These are phyloP conservation scores for Caloboletus firmus DNA, from an alignment of 1,284 basidiomycete species.

Conservation along the genomic window DNA sequence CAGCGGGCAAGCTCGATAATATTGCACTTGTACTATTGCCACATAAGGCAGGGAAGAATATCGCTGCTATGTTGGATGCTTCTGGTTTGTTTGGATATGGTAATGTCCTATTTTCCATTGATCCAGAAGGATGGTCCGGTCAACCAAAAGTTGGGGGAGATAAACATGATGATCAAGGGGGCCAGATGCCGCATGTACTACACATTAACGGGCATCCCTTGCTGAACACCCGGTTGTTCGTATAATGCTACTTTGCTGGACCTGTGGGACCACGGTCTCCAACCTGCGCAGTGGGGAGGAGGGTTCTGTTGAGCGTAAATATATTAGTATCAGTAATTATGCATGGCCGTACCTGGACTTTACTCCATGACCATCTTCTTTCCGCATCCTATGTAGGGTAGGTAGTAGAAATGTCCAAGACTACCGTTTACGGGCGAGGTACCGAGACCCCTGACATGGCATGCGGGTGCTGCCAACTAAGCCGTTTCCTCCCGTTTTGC, in stretches of 20 bases:
- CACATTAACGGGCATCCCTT: constrained; percentile 78
- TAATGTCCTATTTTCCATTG: constrained; percentile 53
- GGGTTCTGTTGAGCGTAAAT: neutral
- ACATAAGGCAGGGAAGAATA: constrained; percentile 47
- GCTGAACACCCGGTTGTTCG: constrained; percentile 69
- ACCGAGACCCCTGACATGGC: neutral
- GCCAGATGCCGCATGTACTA: constrained; percentile 47
- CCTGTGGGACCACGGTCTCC: neutral
- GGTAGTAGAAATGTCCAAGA: too few relatives aligned
- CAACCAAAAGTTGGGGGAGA: constrained; percentile 23
- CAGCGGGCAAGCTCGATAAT: constrained; percentile 56
- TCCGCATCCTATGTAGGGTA: too few relatives aligned
- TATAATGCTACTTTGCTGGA: constrained; percentile 37
- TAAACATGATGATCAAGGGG: constrained; percentile 6
- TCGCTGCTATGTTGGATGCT: constrained; percentile 55
- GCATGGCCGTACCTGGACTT: too few relatives aligned
- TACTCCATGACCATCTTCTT: too few relatives aligned
- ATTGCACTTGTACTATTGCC: constrained; percentile 63
- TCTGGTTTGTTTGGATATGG: constrained; percentile 47
- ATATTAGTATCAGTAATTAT: neutral
- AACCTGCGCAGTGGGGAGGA: neutral
- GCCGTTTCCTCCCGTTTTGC: neutral
- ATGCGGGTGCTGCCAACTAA: neutral
- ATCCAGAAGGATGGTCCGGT: constrained; percentile 39
- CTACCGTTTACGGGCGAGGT: neutral